Conservation (phyloP, 2,329 filamentous ascomycete species). For the Bipolaris cookei region DNA sequence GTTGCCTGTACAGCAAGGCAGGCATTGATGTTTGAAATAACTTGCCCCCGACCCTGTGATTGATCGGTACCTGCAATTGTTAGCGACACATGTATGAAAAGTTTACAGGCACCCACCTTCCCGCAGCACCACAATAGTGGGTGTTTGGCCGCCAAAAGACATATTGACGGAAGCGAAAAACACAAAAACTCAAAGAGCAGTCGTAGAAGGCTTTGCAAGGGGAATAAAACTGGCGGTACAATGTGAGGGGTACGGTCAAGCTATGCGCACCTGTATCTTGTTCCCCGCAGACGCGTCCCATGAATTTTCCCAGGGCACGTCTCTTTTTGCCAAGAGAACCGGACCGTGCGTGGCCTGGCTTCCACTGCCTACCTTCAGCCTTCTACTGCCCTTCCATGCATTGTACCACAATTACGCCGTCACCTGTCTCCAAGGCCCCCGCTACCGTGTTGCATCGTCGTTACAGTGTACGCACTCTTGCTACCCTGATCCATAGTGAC, state of each 20-base stretch:
- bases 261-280: conserved; percentile 34
- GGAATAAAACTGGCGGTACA: conserved; percentile 6
- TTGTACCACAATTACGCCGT: conserved; percentile 26
- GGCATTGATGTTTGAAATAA: conserved; percentile 98
- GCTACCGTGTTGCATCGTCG: conserved; percentile 23
- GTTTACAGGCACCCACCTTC: conserved; percentile 71
- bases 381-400: conserved; percentile 39
- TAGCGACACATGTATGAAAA: conserved; percentile 25
- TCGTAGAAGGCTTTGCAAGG: not conserved
- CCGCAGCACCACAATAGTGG: conserved; percentile 97
- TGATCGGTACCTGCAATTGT: conserved; percentile 80
- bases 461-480: conserved; percentile 7
- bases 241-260: conserved; percentile 23
- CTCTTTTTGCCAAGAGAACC: conserved; percentile 14
- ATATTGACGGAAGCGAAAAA: conserved; percentile 59
- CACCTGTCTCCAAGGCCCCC: conserved; percentile 6
- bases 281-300: conserved; percentile 39
- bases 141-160: conserved; percentile 97
- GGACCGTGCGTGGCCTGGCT: conserved; percentile 22
- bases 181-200: conserved; percentile 2
- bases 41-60: conserved; percentile 95
- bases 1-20: conserved; percentile 95
- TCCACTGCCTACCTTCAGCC: conserved; percentile 19
- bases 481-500: conserved; percentile 7
- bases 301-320: conserved; percentile 37